These are phyloP conservation scores for Panaeolus cyanescens DNA, from an alignment of 768 basidiomycete species.

Conservation along the genomic window DNA sequence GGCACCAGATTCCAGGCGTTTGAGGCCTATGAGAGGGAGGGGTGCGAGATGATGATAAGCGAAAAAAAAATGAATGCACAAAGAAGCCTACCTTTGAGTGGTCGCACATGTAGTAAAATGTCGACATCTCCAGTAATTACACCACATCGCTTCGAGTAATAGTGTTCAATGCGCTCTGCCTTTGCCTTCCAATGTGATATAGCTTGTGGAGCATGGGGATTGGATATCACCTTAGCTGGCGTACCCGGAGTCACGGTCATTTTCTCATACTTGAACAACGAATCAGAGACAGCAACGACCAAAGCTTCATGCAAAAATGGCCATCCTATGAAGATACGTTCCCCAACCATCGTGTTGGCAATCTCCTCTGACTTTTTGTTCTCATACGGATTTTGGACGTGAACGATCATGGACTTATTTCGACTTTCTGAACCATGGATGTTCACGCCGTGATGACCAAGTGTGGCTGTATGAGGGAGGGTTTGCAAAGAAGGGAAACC, in stretches of 20 bases:
- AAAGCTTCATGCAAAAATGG: conserved; percentile 93
- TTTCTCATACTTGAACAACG: conserved; percentile 85
- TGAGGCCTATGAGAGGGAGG: conserved; percentile 61
- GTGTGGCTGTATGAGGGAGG: conserved; percentile 70
- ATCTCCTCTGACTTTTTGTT: conserved; percentile 67
- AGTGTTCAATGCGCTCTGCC: conserved; percentile 78
- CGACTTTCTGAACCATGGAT: conserved; percentile 89
- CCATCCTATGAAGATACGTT: conserved; percentile 84
- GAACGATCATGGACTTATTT: conserved; percentile 93
- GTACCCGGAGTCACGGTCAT: conserved; percentile 51
- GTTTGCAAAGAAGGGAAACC: conserved; percentile 97
- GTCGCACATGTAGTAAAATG: conserved; percentile 83
- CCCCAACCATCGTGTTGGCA: conserved; percentile 73
- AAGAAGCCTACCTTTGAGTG: conserved; percentile 73
- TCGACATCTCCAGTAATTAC: conserved; percentile 84
- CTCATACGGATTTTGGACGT: conserved; percentile 78
- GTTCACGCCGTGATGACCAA: conserved; percentile 90
- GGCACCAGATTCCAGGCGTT: conserved; percentile 84
- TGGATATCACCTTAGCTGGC: conserved; percentile 60
- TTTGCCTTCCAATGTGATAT: conserved; percentile 78
- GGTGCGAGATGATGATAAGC: neutral
- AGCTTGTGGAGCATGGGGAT: conserved; percentile 71
- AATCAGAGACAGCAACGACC: conserved; percentile 86
- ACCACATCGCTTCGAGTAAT: conserved; percentile 88
- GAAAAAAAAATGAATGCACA: neutral